Base-by-base conservation (phyloP, 139 green algal genomes). In the Tetraselmis striata region DNA sequence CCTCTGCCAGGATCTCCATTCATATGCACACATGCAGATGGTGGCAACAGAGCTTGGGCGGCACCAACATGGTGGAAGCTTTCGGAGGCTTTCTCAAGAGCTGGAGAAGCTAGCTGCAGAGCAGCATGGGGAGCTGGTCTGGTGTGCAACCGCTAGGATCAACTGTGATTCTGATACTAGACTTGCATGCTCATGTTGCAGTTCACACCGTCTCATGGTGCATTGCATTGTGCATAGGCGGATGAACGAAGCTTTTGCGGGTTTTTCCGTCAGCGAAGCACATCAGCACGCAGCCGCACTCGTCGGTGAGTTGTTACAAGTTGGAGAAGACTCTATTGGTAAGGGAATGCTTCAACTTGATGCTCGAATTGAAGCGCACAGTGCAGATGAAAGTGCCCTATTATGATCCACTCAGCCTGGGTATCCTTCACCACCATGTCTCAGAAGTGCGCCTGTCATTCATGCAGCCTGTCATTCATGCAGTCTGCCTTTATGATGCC, bases 1-100 rank as follows among this genome's bases (percentile, higher is more conserved):
- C n/a, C 0, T 1, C 25, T 0, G 26, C 67, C 79, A 82, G 31
- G 90, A 81, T 80, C 85, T 91, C 77, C 93, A 94, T 89, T 94
- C 88, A 1, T 96, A 95, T 59, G 78, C 91, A 30, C 90, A 95
- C 78, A 90, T 88, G 23, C 89, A 93, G 88, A 85, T 89, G 81
- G 59, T 93, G 76, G 83, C 91, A 29, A 31, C 32, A 0, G 26
- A 80, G 28, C 77, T 90, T 27, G 82, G 74, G 25, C 30, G 28
- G 23, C 85, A 85, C 31, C 59, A 81, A 0, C 32, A 82, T 1
- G 90, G 88, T 1, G 67, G 59, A 1, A 77, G 88, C 31, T 94
- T 93, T 80, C 82, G 85, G 11, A 83, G 91, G 5, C 31, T 94
- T 23, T 45, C 76, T 0, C 88, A 92, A 75, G 89, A 93, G 45